A percentile compares a stretch with the other conserved stretches of the same genome.
phyloP scores from a whole-genome alignment of 192 early-diverging fungal genomes.

The Podila clonocystis region DNA sequence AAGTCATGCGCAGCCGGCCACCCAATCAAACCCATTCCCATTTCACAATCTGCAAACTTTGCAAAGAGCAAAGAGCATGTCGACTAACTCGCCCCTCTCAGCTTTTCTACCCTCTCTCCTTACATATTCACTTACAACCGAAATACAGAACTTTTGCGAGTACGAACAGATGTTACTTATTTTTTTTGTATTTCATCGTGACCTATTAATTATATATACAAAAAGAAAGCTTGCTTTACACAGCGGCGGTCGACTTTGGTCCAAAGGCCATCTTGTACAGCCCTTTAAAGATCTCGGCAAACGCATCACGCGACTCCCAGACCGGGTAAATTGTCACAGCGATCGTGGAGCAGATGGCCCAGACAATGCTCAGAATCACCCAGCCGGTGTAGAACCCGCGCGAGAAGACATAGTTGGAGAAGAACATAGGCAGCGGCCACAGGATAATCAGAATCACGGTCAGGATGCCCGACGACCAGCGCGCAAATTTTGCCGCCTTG shows the following conservation, averaged over 20 bases:
- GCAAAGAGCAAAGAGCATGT: too few species aligned
- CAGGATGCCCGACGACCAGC: slow-evolving; percentile 58
- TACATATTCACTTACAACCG: too few species aligned
- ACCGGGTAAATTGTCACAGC: slow-evolving; percentile 69
- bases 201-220: not conserved
- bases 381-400: slow-evolving; percentile 75
- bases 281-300: slow-evolving; percentile 27
- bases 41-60: too few species aligned
- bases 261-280: slow-evolving; percentile 3
- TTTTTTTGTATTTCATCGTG: not conserved
- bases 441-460: slow-evolving; percentile 69
- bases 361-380: slow-evolving; percentile 71
- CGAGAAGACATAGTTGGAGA: slow-evolving; percentile 69
- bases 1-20: too few species aligned
- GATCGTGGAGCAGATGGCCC: slow-evolving; percentile 63
- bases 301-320: slow-evolving; percentile 39
- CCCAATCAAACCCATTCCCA: too few species aligned
- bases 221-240: slow-evolving; percentile 2
- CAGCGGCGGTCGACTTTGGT: slow-evolving; percentile 22
- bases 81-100: too few species aligned
- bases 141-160: too few species aligned
- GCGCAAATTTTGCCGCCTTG: slow-evolving; percentile 69
- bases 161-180: not conserved
- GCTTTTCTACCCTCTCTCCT: too few species aligned
- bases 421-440: slow-evolving; percentile 80